Evolutionary conservation across 768 basidiomycete species (phyloP).

Genomic region (Epithele typhae): DNA sequence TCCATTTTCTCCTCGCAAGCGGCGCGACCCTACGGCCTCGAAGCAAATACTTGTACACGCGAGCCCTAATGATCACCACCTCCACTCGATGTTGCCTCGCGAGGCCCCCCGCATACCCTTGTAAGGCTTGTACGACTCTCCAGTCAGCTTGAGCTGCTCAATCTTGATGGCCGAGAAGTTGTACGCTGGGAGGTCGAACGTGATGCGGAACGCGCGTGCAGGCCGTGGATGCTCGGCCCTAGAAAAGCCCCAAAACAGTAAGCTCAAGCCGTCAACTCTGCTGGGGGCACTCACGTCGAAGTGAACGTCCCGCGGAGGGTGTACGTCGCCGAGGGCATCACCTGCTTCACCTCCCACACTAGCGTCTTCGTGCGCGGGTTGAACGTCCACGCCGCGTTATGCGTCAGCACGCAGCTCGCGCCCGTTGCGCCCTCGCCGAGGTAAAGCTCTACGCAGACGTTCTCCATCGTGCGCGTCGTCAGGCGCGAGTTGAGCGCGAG

Average conservation of each 20-base stretch:
- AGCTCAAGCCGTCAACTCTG: constrained; percentile 3
- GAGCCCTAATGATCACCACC: constrained; percentile 24
- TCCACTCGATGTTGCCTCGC: constrained; percentile 65
- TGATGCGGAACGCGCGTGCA: constrained; percentile 68
- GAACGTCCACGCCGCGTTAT: constrained; percentile 77
- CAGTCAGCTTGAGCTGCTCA: constrained; percentile 76
- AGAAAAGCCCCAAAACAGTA: constrained; percentile 1
- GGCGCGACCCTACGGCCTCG: too few relatives aligned
- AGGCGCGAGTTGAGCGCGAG: constrained; percentile 60
- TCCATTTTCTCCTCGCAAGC: background rate
- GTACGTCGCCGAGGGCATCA: constrained; percentile 63
- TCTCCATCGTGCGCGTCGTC: constrained; percentile 63
- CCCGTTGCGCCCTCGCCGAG: constrained; percentile 71
- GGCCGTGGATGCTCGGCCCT: constrained; percentile 51
- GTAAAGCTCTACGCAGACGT: constrained; percentile 64
- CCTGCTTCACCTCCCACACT: constrained; percentile 72
- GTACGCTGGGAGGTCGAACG: constrained; percentile 64
- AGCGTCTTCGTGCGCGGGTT: constrained; percentile 60
- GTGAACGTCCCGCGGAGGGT: constrained; percentile 76
- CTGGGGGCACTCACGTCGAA: constrained; percentile 45
- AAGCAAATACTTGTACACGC: background rate
- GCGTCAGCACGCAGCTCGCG: constrained; percentile 67
- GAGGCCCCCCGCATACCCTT: constrained; percentile 80
- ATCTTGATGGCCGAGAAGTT: constrained; percentile 81
- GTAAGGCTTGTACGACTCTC: constrained; percentile 85